Evolutionary conservation across 2,329 filamentous ascomycete species (phyloP), one percentile per base, ranked within the genome.

Genomic region (Arthrobotrys sinensis): DNA sequence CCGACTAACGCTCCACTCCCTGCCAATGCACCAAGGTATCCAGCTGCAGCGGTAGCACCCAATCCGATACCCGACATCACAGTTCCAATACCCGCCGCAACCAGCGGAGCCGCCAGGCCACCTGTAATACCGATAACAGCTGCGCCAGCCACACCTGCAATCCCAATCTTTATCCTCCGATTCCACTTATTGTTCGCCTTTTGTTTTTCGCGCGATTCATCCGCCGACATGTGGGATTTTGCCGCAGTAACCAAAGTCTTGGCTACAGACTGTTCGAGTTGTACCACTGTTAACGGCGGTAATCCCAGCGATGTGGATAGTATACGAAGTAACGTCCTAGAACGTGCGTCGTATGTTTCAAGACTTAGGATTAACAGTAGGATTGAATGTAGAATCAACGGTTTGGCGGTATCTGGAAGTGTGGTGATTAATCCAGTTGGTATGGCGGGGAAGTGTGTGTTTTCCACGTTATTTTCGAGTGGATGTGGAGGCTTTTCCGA

Each of bases 121-220:
- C 91, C 91, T 0, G 94, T 97, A 2, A 92, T 89, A 8, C 90
- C 90, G n/a, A 97, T 94, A 0, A 97, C 86, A 0, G 92, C 93
- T 0, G 95, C 95, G 10, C 95, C 95, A 0, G 93, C 94, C 0
- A 96, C 93, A 7, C 92, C 93, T 0, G 94, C 95, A 28, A 97
- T 87, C 0, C 94, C 93, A 19, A 97, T 93, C 83, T 94, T 94
- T 89, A 90, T 92, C 83, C 91, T 90, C 52, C 91, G 88, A 16
- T 88, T 84, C n/a, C 86, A 85, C 80, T 90, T 90, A 48, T 88
- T 89, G 77, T 92, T 90, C 69, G 93, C 91, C 0, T 86, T 88
- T 67, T 91, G 90, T 83, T 92, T 92, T 82, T 91, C 89, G 0
- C 90, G 90, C 83, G 96, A 93, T 0, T 91, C 89, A 78, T 94